phyloP scores from a whole-genome alignment of 2,329 filamentous ascomycete genomes.

The Monosporascus ibericus region DNA sequence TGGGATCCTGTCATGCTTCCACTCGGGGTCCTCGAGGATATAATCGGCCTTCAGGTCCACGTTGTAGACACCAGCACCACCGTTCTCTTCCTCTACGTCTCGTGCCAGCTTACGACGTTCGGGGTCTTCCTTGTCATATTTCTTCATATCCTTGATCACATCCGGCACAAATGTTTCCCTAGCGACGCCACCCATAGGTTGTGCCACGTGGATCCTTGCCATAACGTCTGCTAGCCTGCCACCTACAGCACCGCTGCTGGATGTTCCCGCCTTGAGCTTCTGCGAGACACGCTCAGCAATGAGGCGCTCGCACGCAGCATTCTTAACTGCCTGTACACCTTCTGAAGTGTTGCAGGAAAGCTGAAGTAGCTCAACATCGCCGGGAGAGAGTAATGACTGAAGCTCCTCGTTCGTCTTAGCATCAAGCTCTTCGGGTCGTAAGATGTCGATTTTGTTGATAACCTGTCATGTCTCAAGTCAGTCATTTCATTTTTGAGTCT shows the following conservation, averaged over 20 bases:
- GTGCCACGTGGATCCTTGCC: slow-evolving; percentile 92
- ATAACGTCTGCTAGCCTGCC: slow-evolving; percentile 85
- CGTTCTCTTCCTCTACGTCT: slow-evolving; percentile 86
- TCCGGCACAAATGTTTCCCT: slow-evolving; percentile 87
- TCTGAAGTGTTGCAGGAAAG: slow-evolving; percentile 93
- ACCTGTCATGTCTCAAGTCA: slow-evolving; percentile 30
- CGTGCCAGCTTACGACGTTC: slow-evolving; percentile 73
- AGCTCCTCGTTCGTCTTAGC: slow-evolving; percentile 71
- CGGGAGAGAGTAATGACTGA: slow-evolving; percentile 73
- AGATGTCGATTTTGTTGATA: slow-evolving; percentile 96
- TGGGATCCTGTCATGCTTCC: slow-evolving; percentile 94
- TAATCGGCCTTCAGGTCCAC: slow-evolving; percentile 88
- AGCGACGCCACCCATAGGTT: slow-evolving; percentile 73
- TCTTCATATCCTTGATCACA: slow-evolving; percentile 70
- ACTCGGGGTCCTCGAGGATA: slow-evolving; percentile 77
- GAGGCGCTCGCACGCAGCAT: slow-evolving; percentile 85
- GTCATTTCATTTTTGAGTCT: no score
- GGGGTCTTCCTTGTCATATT: slow-evolving; percentile 88
- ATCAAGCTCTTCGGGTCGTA: slow-evolving; percentile 80
- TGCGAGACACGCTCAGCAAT: slow-evolving; percentile 90
- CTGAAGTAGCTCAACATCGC: slow-evolving; percentile 88
- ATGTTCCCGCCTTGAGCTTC: slow-evolving; percentile 90
- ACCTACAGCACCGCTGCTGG: slow-evolving; percentile 66
- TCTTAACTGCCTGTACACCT: slow-evolving; percentile 91
- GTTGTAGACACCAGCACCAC: slow-evolving; percentile 93